phyloP scores from a whole-genome alignment of 345 rosid species.

The Salix brachista region DNA sequence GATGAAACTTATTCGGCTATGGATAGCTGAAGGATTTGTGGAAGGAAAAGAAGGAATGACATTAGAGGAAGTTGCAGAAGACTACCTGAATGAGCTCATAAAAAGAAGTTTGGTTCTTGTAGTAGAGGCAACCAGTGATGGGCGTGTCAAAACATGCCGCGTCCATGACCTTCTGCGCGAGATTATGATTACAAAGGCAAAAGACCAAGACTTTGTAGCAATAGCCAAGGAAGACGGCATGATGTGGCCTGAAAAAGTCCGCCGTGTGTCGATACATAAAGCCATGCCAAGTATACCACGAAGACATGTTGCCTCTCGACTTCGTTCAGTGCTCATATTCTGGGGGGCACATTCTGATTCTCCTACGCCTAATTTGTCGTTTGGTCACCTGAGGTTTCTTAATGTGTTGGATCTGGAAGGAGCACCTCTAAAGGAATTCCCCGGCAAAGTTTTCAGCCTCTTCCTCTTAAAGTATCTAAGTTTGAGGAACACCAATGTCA shows the following conservation, averaged over 20 bases:
- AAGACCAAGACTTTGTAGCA: slow-evolving; percentile 10
- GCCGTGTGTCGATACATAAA: slow-evolving; percentile 15
- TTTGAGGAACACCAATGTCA: slow-evolving; percentile 14
- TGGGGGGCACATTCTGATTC: slow-evolving; percentile 11
- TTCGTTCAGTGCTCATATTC: slow-evolving; percentile 24
- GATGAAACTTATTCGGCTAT: not conserved
- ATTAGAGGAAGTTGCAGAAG: slow-evolving; percentile 7
- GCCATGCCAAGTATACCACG: not conserved
- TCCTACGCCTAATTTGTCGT: not conserved
- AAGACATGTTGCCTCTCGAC: not conserved
- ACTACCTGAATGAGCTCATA: slow-evolving; percentile 3
- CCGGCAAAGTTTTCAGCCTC: slow-evolving; percentile 3
- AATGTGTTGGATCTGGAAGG: slow-evolving; percentile 15
- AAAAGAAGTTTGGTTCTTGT: slow-evolving; percentile 9
- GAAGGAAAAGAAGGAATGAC: slow-evolving; percentile 1
- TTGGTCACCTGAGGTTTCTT: slow-evolving; percentile 11
- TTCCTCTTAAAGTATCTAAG: slow-evolving; percentile 13
- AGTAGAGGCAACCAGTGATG: not conserved
- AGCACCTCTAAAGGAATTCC: slow-evolving; percentile 17
- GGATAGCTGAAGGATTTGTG: slow-evolving; percentile 13
- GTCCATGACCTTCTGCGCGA: slow-evolving; percentile 10
- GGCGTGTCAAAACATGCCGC: slow-evolving; percentile 8
- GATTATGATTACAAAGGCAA: slow-evolving; percentile 2
- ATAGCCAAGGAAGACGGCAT: slow-evolving; percentile 4
- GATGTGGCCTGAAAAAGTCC: slow-evolving; percentile 4